Evolutionary conservation across 228 moss, liverwort and hornwort genomes (phyloP), one percentile per base, ranked within the genome.

Genomic region (Sphagnum magellanicum): DNA sequence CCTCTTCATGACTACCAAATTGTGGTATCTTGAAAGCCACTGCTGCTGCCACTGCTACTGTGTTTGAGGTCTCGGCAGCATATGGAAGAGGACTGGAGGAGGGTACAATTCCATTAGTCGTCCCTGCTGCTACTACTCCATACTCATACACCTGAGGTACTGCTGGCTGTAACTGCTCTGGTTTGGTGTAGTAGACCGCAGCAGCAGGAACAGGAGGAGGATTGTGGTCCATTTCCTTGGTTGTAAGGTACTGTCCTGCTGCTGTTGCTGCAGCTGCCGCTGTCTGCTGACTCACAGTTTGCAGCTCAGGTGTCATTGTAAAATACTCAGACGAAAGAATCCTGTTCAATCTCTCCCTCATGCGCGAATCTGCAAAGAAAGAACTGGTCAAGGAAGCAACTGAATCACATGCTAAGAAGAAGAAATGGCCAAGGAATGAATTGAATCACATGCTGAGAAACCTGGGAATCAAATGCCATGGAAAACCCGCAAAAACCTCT

Each of bases 241-340:
- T 83, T 6, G 88, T 81, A 48, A 91, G 87, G 60, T 89, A 94
- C 70, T 94, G 94, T 16, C 89, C 91, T 5, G 94, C 94, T 65
- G 93, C 93, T 68, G 82, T 91, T 6, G 93, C 93, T 4, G 94
- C 94, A 32, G 91, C 94, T 11, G 94, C 94, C 50, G 94, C 94
- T 66, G 94, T 94, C 76, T 94, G 94, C 76, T 91, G 94, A 70
- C 84, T 94, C 14, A 94, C 94, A 11, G 94, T 94, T 64, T 89
- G 91, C 59, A 94, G 60, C 73, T 94, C 94, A 10, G 94, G 94
- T 12, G 94, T 91, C 91, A 91, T 94, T 16, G 88, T 91, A 59
- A 94, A 91, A 57, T 94, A 94, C 60, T 89, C 91, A 6, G 94
- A 94, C 0, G 82, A 91, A 52, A 94, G 88, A 68, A 94, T 91